A percentile compares a stretch with the other conserved stretches of the same genome.
Conservation (phyloP, 768 basidiomycete species). For the Rhizopogon salebrosus region DNA sequence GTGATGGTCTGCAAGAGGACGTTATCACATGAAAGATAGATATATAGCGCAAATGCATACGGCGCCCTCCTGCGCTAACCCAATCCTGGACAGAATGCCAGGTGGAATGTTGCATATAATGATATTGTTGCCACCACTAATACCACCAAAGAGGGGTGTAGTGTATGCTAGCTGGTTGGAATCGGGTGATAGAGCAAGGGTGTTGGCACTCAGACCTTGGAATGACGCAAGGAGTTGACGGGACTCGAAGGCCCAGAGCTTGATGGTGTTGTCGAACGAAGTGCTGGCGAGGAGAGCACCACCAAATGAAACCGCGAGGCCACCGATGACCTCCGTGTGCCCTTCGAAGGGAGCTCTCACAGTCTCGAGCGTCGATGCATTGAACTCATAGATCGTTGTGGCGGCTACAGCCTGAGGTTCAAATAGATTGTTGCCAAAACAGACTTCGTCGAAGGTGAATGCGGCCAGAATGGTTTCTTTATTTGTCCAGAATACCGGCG, state of each 20-base stretch:
- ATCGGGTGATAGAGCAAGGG: not conserved
- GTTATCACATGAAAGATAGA: not conserved
- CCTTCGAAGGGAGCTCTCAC: not conserved
- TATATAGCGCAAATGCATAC: not conserved
- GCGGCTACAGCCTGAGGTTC: not conserved
- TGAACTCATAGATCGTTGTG: not conserved
- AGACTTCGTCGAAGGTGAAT: not conserved
- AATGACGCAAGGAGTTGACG: not conserved
- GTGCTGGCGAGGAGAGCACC: not conserved
- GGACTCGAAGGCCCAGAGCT: not conserved
- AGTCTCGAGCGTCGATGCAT: not conserved
- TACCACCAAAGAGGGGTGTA: too few species aligned
- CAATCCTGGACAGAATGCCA: not conserved
- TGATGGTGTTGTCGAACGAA: not conserved
- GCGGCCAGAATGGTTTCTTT: not conserved
- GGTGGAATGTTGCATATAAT: not conserved
- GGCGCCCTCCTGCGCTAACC: not conserved
- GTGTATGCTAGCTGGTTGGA: not conserved
- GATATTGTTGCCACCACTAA: not conserved
- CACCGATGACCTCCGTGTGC: not conserved
- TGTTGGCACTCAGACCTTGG: not conserved
- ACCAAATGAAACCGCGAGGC: not conserved
- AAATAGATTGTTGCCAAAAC: too few species aligned
- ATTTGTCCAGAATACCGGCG: not conserved
- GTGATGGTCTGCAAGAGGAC: not conserved